Percentiles rank a stretch among this genome's conserved stretches.
phyloP scores from a whole-genome alignment of 179 eudicot genomes.

The Gypsophila paniculata region DNA sequence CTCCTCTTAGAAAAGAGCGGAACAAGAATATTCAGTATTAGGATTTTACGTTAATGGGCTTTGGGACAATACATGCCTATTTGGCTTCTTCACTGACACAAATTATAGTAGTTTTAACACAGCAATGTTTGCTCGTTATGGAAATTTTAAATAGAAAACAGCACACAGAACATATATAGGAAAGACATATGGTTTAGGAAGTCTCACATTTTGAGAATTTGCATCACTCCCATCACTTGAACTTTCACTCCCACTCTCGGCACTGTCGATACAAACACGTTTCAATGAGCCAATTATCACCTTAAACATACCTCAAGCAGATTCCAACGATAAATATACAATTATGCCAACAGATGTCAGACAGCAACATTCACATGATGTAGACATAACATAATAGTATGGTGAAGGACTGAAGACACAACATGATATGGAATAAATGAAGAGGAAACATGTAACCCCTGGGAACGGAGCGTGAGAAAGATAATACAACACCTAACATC shows the following conservation, averaged over 20 bases:
- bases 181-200: neutral
- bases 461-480: neutral
- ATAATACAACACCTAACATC: neutral
- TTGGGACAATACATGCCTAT: neutral
- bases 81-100: neutral
- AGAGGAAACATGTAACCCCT: neutral
- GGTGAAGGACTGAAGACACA: neutral
- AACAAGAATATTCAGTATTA: constrained; percentile 1
- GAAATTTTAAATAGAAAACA: neutral
- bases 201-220: constrained; percentile 78
- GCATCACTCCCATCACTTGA: constrained; percentile 96
- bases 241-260: constrained; percentile 83
- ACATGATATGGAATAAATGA: neutral
- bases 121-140: neutral
- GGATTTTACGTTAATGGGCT: neutral
- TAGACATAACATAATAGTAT: neutral
- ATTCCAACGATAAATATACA: neutral
- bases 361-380: neutral
- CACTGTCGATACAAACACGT: constrained; percentile 48
- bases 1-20: neutral
- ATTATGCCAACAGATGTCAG: neutral
- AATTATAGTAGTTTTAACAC: neutral
- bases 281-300: constrained; percentile 16
- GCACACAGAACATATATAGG: neutral
- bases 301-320: neutral